A percentile compares a stretch with the other conserved stretches of the same genome.
Evolutionary conservation across 2,329 filamentous ascomycete genomes (phyloP).

Genomic region (Fusarium avenaceum): DNA sequence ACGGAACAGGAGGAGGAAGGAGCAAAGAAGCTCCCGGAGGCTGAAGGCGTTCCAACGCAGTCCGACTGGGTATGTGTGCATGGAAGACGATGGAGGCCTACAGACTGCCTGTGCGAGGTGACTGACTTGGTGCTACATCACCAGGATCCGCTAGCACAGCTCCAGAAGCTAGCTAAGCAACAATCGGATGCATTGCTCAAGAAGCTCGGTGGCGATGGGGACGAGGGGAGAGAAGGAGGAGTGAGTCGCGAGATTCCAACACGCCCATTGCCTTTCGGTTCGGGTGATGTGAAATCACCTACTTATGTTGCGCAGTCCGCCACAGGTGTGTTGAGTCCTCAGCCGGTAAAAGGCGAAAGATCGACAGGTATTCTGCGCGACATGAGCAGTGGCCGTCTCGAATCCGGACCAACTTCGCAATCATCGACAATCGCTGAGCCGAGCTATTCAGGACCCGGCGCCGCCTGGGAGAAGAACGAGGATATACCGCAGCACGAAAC

Average conservation of each 20-base stretch:
- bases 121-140: constrained; percentile 65
- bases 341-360: constrained; percentile 58
- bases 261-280: constrained; percentile 66
- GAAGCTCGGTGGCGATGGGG: constrained; percentile 60
- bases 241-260: constrained; percentile 61
- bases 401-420: constrained; percentile 31
- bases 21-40: constrained; percentile 74
- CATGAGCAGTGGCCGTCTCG: constrained; percentile 46
- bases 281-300: constrained; percentile 56
- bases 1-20: constrained; percentile 62
- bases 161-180: constrained; percentile 76
- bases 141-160: constrained; percentile 78
- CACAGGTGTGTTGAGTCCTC: constrained; percentile 56
- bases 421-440: constrained; percentile 56
- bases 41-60: constrained; percentile 88
- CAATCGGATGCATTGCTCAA: constrained; percentile 73
- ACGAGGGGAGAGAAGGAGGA: constrained; percentile 47
- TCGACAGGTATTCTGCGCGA: constrained; percentile 54
- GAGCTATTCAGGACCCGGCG: constrained; percentile 64
- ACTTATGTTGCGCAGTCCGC: constrained; percentile 48
- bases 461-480: constrained; percentile 67
- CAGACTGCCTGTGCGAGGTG: constrained; percentile 68
- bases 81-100: constrained; percentile 62
- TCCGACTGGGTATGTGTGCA: constrained; percentile 92
- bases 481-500: constrained; percentile 54